Base-by-base conservation (phyloP, 768 basidiomycete genomes). In the Paxillus rubicundulus region DNA sequence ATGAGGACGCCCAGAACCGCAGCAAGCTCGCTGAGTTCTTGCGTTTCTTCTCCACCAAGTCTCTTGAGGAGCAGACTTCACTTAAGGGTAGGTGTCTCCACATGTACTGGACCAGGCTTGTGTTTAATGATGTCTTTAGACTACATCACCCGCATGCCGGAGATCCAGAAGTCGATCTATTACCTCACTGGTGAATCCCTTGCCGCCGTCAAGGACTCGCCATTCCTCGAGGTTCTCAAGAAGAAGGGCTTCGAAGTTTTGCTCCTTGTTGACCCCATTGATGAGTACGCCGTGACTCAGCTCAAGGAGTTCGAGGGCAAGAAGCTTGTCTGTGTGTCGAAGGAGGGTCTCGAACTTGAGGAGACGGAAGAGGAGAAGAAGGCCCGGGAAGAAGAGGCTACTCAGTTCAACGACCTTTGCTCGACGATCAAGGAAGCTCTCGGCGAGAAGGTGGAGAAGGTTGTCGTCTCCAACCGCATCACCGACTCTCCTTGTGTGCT, bases 391-490 rank as follows among this genome's bases (percentile, higher is more conserved):
- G 82, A 85, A 56, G 92, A 96, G 74, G 83, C 79, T 21, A 76
- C 85, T 54, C 85, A 86, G 61, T 98, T 82, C 77, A 80, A 82
- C 65, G 92, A 93, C 56, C 82, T 99, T 53, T 95, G 92, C 84
- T 80, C 88, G 55, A 85, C 88, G 57, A 92, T 98, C 79, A 99
- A 98, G 84, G 96, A 99, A 64, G 91, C 90, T 52, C 93, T 99
- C 54, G 95, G 96, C 53, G 96, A 98, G 75, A 96, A 95, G 82
- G 95, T 99, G 58, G 97, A 99, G 83, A 99, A 99, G 82, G 96
- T 99, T 20, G 83, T 96, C 57, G 79, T 98, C 61, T 98, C 96
- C 42, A 98, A 96, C 84, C 92, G 96, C 74, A 96, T 99, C 77
- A 81, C 84, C 62, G 93, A 96, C 74, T 97, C 94, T 17, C 95